phyloP scores from a whole-genome alignment of 192 early-diverging fungal genomes.

The Chytriomyces sp. region DNA sequence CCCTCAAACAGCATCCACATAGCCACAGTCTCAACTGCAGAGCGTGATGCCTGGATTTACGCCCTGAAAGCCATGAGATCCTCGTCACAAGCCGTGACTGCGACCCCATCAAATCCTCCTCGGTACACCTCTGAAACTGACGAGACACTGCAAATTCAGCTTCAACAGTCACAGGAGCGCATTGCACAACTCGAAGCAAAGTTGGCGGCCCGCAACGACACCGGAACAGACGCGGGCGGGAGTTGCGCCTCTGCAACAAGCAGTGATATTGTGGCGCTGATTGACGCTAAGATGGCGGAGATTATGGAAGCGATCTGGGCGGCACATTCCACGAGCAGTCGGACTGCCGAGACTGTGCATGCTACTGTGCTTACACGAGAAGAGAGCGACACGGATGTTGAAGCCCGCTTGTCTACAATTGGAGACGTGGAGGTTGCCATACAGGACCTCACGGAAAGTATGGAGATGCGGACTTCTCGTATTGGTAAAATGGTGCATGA shows the following conservation, averaged over 20 bases:
- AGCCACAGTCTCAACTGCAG: background rate
- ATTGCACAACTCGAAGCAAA: background rate
- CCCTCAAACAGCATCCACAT: background rate
- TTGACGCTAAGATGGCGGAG: background rate
- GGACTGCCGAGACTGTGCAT: background rate
- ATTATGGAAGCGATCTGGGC: conserved; percentile 32
- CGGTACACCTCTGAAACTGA: background rate
- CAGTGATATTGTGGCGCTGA: background rate
- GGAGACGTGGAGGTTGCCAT: conserved; percentile 37
- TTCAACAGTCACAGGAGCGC: background rate
- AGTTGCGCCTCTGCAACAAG: background rate
- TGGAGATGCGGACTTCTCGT: conserved; percentile 50
- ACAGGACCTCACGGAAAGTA: conserved; percentile 39
- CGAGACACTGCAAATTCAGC: background rate
- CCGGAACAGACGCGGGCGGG: background rate
- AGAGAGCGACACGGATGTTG: background rate
- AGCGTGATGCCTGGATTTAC: conserved; percentile 17
- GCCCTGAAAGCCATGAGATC: conserved; percentile 3
- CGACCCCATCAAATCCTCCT: background rate
- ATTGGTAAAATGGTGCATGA: conserved; percentile 54
- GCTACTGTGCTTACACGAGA: no score
- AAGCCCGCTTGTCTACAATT: background rate
- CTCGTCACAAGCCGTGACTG: background rate
- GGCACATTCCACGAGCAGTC: conserved; percentile 12
- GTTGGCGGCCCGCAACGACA: background rate